Conservation (phyloP, 495 filamentous ascomycete species). For the Bacidia gigantensis region DNA sequence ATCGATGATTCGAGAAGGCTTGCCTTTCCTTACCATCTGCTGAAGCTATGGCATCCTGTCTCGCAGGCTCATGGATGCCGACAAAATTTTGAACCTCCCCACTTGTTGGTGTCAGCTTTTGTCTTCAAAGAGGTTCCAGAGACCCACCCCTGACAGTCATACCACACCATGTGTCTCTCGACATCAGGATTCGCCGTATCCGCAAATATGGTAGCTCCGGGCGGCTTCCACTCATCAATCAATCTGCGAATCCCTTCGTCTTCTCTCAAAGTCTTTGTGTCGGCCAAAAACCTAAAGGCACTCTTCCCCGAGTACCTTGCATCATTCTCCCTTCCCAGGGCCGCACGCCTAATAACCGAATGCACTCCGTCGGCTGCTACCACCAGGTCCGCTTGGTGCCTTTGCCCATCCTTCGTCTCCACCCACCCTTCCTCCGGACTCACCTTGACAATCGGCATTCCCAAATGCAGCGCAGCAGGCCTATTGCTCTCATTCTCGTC, state of each 20-base stretch:
- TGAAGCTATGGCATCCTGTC: too few species aligned
- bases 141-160: constrained; percentile 30
- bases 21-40: too few species aligned
- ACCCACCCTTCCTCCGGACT: constrained; percentile 29
- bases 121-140: background rate
- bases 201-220: constrained; percentile 22
- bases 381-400: constrained; percentile 29
- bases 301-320: constrained; percentile 22
- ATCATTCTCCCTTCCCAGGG: constrained; percentile 14
- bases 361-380: constrained; percentile 40
- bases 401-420: constrained; percentile 20
- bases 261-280: constrained; percentile 23
- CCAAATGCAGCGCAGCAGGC: constrained; percentile 24
- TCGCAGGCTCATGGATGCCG: constrained; percentile 30
- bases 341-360: constrained; percentile 16
- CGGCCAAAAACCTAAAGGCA: constrained; percentile 35
- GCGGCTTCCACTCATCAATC: constrained; percentile 18
- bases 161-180: constrained; percentile 27
- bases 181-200: background rate
- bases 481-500: constrained; percentile 12
- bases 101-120: constrained; percentile 9
- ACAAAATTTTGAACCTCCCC: constrained; percentile 32
- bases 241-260: constrained; percentile 22
- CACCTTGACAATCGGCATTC: constrained; percentile 20
- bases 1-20: too few species aligned